These are phyloP conservation scores for Chaetomium sp. DNA, from an alignment of 2,329 filamentous ascomycete genomes.

Conservation along the genomic window DNA sequence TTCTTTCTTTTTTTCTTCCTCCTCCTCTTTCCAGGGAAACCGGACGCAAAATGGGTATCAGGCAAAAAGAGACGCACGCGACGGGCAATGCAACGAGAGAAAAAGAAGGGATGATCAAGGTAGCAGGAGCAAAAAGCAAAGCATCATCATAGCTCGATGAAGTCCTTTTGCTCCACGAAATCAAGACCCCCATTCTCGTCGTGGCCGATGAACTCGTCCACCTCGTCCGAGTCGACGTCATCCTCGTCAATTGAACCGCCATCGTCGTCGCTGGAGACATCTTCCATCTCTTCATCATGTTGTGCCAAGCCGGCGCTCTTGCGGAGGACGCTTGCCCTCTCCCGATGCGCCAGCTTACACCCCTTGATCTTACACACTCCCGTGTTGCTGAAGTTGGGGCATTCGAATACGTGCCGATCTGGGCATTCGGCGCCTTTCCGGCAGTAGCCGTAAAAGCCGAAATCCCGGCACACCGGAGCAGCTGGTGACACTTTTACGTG, in stretches of 20 bases:
- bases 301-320: constrained; percentile 46
- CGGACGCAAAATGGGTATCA: constrained; percentile 6
- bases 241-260: constrained; percentile 62
- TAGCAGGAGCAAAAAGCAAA: constrained; percentile 14
- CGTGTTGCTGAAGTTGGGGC: constrained; percentile 89
- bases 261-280: constrained; percentile 74
- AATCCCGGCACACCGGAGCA: constrained; percentile 75
- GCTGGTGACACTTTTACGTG: constrained; percentile 72
- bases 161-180: constrained; percentile 54
- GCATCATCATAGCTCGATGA: constrained; percentile 42
- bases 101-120: constrained; percentile 8
- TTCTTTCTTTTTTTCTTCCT: background rate
- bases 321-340: constrained; percentile 74
- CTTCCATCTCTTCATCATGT: constrained; percentile 52
- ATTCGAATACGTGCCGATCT: constrained; percentile 85
- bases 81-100: constrained; percentile 10
- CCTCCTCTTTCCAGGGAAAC: background rate
- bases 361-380: constrained; percentile 74
- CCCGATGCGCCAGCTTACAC: constrained; percentile 81
- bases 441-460: constrained; percentile 85
- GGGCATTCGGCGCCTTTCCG: constrained; percentile 70
- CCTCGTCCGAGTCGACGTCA: constrained; percentile 71
- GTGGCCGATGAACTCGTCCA: constrained; percentile 57
- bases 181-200: constrained; percentile 49
- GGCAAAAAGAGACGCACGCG: constrained; percentile 8